Base-by-base conservation (phyloP, 2,329 filamentous ascomycete genomes). In the Leptographium galeiforme region DNA sequence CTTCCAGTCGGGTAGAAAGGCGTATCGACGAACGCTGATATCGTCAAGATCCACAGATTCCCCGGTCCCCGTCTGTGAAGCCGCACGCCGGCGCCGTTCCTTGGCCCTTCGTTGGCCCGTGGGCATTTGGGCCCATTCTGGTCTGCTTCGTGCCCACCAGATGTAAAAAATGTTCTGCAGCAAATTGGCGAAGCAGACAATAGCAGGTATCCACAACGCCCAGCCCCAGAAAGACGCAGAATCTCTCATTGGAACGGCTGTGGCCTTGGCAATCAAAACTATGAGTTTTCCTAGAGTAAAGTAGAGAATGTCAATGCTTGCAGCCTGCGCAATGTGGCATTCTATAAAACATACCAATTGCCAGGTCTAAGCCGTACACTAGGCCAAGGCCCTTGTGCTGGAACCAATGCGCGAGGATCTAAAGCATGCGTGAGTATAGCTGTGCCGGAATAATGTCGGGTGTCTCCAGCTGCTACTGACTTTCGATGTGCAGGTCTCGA, bases 361-460 rank as follows among this genome's bases (percentile, higher is more conserved):
- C 51, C 11, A 61, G 43, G 30, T 63, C 61, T 1, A 62, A 39
- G 16, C 61, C 61, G 30, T 61, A 63, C 38, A 50, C 61, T 53
- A 50, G 61, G 55, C 61, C 57, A 41, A 63, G 57, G 1, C 61
- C 61, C 18, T 55, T 44, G 51, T 59, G 57, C 40, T 61, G 60
- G 25, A 50, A 63, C 61, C 61, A 63, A 56, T 62, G 61, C 6
- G 61, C 58, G 6, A 63, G 54, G 44, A 62, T 62, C 59, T 62
- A 39, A 8, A n/a, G 4, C n/a, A 50, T n/a, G 8, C 7, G 16
- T 18, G 7, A 5, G 8, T 6, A 39, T 30, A 49, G 46, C 46
- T 5, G 25, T 25, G 5, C 25, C 2, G 5, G n/a, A n/a, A n/a
- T n/a, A n/a, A n/a, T n/a, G n/a, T 25, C 2, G 25, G 25, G 25